A percentile compares a stretch with the other conserved stretches of the same genome.
Conservation (phyloP, 352 stramenopile species). For the Pythium aquatile region DNA sequence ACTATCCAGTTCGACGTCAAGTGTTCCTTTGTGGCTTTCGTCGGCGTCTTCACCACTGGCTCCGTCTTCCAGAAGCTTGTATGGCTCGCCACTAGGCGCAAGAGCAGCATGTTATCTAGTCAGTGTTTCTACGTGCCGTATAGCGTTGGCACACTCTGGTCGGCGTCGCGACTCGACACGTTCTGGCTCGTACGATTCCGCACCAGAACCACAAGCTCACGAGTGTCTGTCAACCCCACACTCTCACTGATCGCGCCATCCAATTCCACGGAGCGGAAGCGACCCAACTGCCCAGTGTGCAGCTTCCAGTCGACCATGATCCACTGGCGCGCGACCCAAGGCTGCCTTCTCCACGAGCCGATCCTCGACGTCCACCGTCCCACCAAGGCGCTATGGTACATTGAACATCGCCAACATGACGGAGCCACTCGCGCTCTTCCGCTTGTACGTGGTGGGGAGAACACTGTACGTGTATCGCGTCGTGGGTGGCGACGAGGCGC, state of each 20-base stretch:
- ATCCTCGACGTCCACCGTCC: slow-evolving; percentile 22
- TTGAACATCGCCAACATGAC: slow-evolving; percentile 36
- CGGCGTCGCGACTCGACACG: neutral
- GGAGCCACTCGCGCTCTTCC: slow-evolving; percentile 29
- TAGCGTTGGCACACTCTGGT: slow-evolving; percentile 27
- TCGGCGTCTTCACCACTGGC: neutral
- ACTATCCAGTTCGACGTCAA: slow-evolving; percentile 20
- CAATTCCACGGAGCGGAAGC: no score
- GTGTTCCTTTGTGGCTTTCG: neutral
- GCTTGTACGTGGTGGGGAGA: slow-evolving; percentile 19
- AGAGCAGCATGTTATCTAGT: slow-evolving; percentile 7
- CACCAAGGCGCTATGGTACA: slow-evolving; percentile 27
- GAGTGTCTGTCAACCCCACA: no score
- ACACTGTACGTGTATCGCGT: slow-evolving; percentile 30
- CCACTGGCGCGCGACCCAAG: slow-evolving; percentile 23
- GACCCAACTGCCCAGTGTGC: slow-evolving; percentile 3
- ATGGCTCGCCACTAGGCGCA: neutral
- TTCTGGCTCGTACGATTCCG: slow-evolving; percentile 11
- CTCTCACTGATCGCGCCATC: no score
- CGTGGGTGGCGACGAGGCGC: neutral
- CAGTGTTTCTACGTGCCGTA: slow-evolving; percentile 25
- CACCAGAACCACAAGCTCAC: no score
- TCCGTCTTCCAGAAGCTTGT: neutral
- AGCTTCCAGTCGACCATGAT: slow-evolving; percentile 13
- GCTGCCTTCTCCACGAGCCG: slow-evolving; percentile 19